Evolutionary conservation across 2,329 filamentous ascomycete genomes (phyloP).

Genomic region (Diaporthe aspalathi): DNA sequence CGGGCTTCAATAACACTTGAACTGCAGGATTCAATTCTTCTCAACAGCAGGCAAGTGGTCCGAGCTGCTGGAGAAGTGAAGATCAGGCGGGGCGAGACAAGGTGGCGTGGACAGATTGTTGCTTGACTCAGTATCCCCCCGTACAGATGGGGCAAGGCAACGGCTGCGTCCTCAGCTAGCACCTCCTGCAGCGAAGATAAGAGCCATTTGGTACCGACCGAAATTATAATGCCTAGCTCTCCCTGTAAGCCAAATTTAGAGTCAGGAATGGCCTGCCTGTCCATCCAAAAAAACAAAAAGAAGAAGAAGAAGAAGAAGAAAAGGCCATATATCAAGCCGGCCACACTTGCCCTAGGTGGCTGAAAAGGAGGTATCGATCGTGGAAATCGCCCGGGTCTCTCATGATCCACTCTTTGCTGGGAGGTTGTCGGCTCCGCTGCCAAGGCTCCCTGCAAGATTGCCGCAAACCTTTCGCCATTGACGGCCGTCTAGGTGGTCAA

Average conservation of each 20-base stretch:
- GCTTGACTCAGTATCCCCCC: slow-evolving; percentile 11
- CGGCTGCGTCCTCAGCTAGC: not conserved
- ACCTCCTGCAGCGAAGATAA: not conserved
- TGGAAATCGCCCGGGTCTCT: not conserved
- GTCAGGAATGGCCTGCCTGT: not conserved
- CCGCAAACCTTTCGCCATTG: not conserved
- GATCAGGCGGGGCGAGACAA: not conserved
- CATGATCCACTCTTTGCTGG: not conserved
- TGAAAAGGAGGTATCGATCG: not conserved
- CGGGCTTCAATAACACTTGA: not conserved
- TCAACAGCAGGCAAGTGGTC: not conserved
- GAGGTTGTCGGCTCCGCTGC: slow-evolving; percentile 5
- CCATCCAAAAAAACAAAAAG: no score
- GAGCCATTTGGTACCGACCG: not conserved
- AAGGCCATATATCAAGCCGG: not conserved
- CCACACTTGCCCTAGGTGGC: not conserved
- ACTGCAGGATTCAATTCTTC: not conserved
- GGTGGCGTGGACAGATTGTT: not conserved
- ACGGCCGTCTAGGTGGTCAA: not conserved
- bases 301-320: not conserved
- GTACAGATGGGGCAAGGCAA: not conserved
- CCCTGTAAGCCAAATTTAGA: not conserved
- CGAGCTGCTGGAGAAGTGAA: not conserved
- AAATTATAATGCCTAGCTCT: not conserved
- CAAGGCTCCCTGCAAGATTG: slow-evolving; percentile 26